Base-by-base conservation (phyloP, 768 basidiomycete genomes). In the Boletus eberwhitei region DNA sequence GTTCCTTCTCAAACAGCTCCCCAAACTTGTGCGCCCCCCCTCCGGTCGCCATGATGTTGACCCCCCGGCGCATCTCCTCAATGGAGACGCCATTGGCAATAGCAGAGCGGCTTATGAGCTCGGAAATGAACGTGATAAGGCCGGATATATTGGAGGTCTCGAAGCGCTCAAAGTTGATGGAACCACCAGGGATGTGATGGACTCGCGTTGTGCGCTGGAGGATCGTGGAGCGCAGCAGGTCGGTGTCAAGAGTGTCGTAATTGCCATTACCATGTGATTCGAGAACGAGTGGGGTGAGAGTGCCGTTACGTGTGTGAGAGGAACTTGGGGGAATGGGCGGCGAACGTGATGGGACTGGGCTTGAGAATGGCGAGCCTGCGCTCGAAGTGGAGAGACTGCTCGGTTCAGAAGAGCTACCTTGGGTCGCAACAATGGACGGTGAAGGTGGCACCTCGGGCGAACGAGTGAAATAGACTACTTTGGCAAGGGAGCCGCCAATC, bases 391-490 rank as follows among this genome's bases (percentile, higher is more conserved):
- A 79, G 41, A 81, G 64, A 53, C 72, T 73, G 65, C 76, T 79
- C 19, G 67, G 67, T n/a, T 72, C 72, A 53, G 77, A 76, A 53
- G 75, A 78, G 38, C 79, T 83, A 16, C 84, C 86, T 21, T 71
- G 73, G 13, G 86, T 85, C 1, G 87, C 84, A 54, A 69, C 75
- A 39, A 85, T 66, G 13, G 87, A 85, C 8, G 91, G 88, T 8
- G 91, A 88, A 31, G 84, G 77, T n/a, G 88, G 87, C 4, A 88
- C 88, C 52, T 90, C 87, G 4, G 90, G 86, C 8, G 94, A 93
- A 46, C 97, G 88, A 42, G 96, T 98, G 72, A 98, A 98, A 75
- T 98, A 99, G 62, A 97, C 93, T 48, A 99, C 91, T 73, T 99
- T 99, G 57, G 95, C 96, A 14, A 99, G 76, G 13, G 95, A 97